phyloP scores from a whole-genome alignment of 2,329 filamentous ascomycete species.

The Exophiala phaeomuriformis region DNA sequence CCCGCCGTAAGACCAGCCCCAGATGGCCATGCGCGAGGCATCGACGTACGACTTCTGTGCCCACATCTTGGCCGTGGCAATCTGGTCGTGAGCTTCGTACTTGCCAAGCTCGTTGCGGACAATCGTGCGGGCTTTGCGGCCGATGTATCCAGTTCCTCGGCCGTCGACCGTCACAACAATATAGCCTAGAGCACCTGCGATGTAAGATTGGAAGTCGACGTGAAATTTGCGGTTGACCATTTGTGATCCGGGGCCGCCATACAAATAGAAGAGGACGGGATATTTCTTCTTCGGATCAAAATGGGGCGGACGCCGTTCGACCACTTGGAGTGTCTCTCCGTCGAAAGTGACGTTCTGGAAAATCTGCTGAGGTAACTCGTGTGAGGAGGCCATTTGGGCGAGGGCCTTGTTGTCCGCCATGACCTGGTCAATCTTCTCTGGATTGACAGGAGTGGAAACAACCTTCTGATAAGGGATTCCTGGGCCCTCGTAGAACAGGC shows the following conservation, averaged over 20 bases:
- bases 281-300: conserved; percentile 72
- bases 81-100: conserved; percentile 84
- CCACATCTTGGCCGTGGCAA: conserved; percentile 80
- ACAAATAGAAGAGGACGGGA: conserved; percentile 89
- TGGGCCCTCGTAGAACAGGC: conserved; percentile 80
- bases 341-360: conserved; percentile 83
- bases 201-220: conserved; percentile 84
- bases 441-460: conserved; percentile 68
- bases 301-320: conserved; percentile 84
- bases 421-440: conserved; percentile 56
- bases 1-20: conserved; percentile 97
- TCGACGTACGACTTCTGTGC: conserved; percentile 77
- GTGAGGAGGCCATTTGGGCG: conserved; percentile 59
- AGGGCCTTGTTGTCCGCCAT: conserved; percentile 74
- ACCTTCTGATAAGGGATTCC: conserved; percentile 86
- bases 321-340: conserved; percentile 61
- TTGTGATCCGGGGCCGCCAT: conserved; percentile 92
- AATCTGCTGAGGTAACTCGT: conserved; percentile 73
- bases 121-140: conserved; percentile 72
- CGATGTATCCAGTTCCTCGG: conserved; percentile 83
- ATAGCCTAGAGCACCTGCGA: conserved; percentile 80
- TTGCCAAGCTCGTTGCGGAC: conserved; percentile 77
- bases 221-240: conserved; percentile 70
- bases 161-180: conserved; percentile 92
- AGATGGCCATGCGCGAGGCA: conserved; percentile 73